Conservation (phyloP, 371 early-diverging fungal genomes). For the Zopfochytrium polystomum region DNA sequence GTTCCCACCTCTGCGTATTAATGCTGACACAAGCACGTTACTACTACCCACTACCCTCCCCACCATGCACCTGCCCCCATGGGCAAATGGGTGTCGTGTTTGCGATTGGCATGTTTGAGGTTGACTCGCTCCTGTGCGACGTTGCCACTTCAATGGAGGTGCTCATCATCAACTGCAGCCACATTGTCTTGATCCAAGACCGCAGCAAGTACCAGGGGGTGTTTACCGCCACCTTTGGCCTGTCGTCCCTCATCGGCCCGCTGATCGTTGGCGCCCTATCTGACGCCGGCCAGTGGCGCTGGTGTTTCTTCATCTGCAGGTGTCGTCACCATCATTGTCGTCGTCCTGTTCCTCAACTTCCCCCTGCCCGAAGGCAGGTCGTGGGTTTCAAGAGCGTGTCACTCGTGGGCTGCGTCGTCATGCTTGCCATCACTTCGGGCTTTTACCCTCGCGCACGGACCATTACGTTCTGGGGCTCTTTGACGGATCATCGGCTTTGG, state of each 20-base stretch:
- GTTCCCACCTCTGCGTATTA: no score
- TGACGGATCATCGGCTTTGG: conserved; percentile 56
- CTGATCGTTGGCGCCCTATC: conserved; percentile 42
- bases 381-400: conserved; percentile 63
- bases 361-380: conserved; percentile 23
- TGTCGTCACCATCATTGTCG: conserved; percentile 45
- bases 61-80: no score
- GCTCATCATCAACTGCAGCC: conserved; percentile 71
- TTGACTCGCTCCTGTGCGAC: conserved; percentile 63
- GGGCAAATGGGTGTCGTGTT: conserved; percentile 58
- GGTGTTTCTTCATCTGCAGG: conserved; percentile 54
- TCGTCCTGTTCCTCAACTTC: conserved; percentile 51
- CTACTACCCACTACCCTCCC: no score
- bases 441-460: conserved; percentile 32
- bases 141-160: conserved; percentile 53
- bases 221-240: conserved; percentile 24
- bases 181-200: conserved; percentile 26
- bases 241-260: conserved; percentile 36
- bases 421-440: conserved; percentile 14
- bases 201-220: conserved; percentile 27
- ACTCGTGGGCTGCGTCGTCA: conserved; percentile 45
- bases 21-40: no score
- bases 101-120: conserved; percentile 57
- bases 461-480: conserved; percentile 50
- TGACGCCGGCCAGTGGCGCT: conserved; percentile 37